These are phyloP conservation scores for Xylaria acuta DNA, from an alignment of 495 filamentous ascomycete species.

Conservation along the genomic window DNA sequence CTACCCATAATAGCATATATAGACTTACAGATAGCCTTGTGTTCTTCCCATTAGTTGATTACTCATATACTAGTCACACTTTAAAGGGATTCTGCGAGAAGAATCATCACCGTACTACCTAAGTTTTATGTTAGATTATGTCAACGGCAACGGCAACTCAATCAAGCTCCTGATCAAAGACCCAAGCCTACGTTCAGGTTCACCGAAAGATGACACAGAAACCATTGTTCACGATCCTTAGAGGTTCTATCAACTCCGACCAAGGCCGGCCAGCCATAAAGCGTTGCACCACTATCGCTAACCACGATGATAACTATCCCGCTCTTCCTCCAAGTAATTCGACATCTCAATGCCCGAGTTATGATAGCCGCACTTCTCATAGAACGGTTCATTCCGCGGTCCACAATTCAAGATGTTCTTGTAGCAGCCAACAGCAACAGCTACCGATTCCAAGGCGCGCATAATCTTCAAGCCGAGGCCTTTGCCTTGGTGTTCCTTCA, in stretches of 20 bases:
- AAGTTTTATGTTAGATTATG: neutral
- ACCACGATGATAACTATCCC: conserved; percentile 37
- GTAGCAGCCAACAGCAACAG: conserved; percentile 77
- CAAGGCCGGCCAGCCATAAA: neutral
- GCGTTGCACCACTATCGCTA: conserved; percentile 3
- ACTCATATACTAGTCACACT: neutral
- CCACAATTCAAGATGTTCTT: conserved; percentile 64
- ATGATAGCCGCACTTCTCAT: conserved; percentile 86
- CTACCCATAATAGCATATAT: too few species aligned
- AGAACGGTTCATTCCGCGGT: conserved; percentile 80
- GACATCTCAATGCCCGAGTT: conserved; percentile 95
- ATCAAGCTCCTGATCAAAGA: neutral
- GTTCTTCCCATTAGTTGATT: neutral
- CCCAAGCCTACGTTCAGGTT: neutral
- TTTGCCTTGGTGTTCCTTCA: conserved; percentile 84
- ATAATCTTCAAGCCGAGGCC: conserved; percentile 84
- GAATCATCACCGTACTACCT: neutral
- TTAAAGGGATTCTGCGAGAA: neutral
- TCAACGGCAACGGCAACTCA: neutral
- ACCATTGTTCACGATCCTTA: neutral
- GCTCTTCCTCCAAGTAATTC: conserved; percentile 76
- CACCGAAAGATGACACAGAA: neutral
- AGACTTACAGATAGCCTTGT: neutral
- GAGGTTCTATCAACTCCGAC: neutral
- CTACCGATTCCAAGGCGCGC: conserved; percentile 79